Evolutionary conservation across 768 basidiomycete species (phyloP).

Genomic region (Lactarius sanguifluus): DNA sequence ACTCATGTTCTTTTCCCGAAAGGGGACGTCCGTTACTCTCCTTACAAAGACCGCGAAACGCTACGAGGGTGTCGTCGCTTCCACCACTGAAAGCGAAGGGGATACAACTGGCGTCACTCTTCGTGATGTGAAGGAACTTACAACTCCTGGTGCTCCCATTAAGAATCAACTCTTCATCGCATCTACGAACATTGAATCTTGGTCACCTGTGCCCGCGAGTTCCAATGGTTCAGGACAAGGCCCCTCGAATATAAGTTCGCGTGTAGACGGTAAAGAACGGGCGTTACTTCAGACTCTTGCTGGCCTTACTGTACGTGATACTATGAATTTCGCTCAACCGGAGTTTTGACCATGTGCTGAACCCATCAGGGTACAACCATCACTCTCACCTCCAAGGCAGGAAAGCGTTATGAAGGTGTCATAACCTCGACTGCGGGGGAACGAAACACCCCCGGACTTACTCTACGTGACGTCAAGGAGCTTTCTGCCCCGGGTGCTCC

Average conservation of each 20-base stretch:
- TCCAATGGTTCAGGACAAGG: conserved; percentile 45
- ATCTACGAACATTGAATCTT: conserved; percentile 69
- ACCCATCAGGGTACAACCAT: conserved; percentile 67
- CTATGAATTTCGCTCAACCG: conserved; percentile 18
- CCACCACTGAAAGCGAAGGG: conserved; percentile 55
- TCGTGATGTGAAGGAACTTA: conserved; percentile 74
- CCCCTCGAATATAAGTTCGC: conserved; percentile 27
- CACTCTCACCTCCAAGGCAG: conserved; percentile 70
- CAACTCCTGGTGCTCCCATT: conserved; percentile 60
- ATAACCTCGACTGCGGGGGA: conserved; percentile 59
- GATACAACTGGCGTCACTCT: conserved; percentile 75
- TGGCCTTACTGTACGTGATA: conserved; percentile 64
- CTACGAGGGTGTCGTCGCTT: conserved; percentile 70
- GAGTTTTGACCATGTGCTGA: conserved; percentile 23
- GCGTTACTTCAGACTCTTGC: conserved; percentile 62
- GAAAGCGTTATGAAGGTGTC: conserved; percentile 72
- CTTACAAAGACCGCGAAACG: conserved; percentile 66
- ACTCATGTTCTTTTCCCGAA: conserved; percentile 7
- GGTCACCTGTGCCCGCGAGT: conserved; percentile 41
- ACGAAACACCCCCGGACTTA: conserved; percentile 69
- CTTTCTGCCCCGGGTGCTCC: conserved; percentile 63
- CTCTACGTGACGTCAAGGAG: conserved; percentile 77
- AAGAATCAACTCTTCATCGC: conserved; percentile 70
- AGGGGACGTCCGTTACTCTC: conserved; percentile 78
- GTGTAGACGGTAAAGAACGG: conserved; percentile 52